phyloP scores from a whole-genome alignment of 2,329 filamentous ascomycete species.

The Aureobasidium sp. region DNA sequence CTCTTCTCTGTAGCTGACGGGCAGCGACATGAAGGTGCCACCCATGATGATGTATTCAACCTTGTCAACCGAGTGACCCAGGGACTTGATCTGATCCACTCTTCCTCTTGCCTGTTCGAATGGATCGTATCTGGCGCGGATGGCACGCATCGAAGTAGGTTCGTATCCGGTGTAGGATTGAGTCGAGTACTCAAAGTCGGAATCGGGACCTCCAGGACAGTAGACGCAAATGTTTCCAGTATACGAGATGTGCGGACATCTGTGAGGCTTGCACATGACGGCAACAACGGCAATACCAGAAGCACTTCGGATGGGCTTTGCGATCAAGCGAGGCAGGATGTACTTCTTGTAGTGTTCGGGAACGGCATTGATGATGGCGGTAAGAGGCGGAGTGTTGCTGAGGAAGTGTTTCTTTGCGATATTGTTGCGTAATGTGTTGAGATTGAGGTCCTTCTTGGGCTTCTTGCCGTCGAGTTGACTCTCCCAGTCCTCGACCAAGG shows the following conservation, averaged over 20 bases:
- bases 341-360: constrained; percentile 99
- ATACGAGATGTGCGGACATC: constrained; percentile 95
- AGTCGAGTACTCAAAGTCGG: constrained; percentile 97
- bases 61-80: constrained; percentile 96
- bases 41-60: constrained; percentile 99
- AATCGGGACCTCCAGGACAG: constrained; percentile 93
- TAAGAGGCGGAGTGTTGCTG: constrained; percentile 79
- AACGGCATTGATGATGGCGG: constrained; percentile 93
- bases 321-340: constrained; percentile 89
- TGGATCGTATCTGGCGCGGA: constrained; percentile 91
- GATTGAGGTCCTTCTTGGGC: constrained; percentile 77
- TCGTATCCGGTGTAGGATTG: constrained; percentile 99
- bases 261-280: constrained; percentile 98
- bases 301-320: constrained; percentile 91
- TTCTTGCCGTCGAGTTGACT: constrained; percentile 63
- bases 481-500: constrained; percentile 90
- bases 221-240: constrained; percentile 99
- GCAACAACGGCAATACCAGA: constrained; percentile 97
- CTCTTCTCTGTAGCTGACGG: constrained; percentile 78
- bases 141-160: constrained; percentile 96
- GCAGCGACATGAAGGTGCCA: constrained; percentile 95
- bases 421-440: constrained; percentile 79
- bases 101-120: constrained; percentile 94
- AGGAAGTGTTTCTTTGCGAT: constrained; percentile 89
- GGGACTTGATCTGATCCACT: constrained; percentile 90